Conservation (phyloP, 192 early-diverging fungal genomes). For the Glomus cerebriforme region DNA sequence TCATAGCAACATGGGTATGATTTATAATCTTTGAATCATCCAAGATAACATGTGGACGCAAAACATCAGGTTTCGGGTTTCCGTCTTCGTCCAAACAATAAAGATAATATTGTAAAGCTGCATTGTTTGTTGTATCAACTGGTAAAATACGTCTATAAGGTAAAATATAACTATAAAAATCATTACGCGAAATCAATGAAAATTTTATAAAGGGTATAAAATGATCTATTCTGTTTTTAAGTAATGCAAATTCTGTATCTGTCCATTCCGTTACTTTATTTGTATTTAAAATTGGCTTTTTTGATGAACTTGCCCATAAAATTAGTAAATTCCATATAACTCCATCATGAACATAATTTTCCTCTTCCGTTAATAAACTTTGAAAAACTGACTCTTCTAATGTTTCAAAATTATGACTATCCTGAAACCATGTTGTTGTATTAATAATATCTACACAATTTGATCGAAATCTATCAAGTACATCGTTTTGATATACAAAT, state of each 20-base stretch:
- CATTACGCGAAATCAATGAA: conserved; percentile 13
- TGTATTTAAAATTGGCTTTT: background rate
- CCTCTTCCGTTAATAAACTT: background rate
- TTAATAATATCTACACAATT: conserved; percentile 18
- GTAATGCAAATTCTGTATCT: background rate
- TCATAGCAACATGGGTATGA: conserved; percentile 20
- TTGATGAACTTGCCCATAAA: conserved; percentile 6
- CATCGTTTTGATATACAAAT: conserved; percentile 17
- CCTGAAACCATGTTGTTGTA: conserved; percentile 14
- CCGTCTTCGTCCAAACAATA: conserved; percentile 8
- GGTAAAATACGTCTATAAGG: conserved; percentile 8
- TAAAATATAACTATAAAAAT: conserved; percentile 19
- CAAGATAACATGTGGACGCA: background rate
- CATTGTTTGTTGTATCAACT: background rate
- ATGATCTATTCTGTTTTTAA: background rate
- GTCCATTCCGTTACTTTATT: background rate
- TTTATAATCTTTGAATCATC: conserved; percentile 15
- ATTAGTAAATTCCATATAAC: conserved; percentile 17
- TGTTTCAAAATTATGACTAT: background rate
- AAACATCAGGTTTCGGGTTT: background rate
- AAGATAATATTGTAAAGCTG: conserved; percentile 2
- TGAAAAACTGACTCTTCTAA: conserved; percentile 18
- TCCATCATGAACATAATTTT: conserved; percentile 7
- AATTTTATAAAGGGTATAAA: conserved; percentile 16
- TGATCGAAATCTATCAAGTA: conserved; percentile 3